Base-by-base conservation (phyloP, 495 filamentous ascomycete species). In the Aspergillus haitiensis region DNA sequence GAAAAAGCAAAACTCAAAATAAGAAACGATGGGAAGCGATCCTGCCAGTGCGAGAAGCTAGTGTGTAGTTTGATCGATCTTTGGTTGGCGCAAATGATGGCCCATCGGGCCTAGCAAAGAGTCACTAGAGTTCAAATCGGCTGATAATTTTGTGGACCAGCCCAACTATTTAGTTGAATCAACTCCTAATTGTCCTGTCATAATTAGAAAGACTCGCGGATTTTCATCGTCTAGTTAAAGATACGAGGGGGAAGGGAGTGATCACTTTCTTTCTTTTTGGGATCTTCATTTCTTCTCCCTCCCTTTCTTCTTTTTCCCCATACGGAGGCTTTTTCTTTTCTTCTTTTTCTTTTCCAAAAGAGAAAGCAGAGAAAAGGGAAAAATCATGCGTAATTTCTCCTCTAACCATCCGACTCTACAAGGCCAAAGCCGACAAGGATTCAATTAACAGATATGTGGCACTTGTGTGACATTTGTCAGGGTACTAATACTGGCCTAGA, bases 21-120 rank as follows among this genome's bases (percentile, higher is more conserved):
- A 55, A 47, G 35, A 61, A 55, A 55, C 60, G 55, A 61, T 58
- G 54, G 47, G 36, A 36, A 56, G 40, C 60, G 58, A 67, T 63
- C 58, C 52, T 56, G 65, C 61, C 61, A 44, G 46, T 61, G 59
- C 60, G 35, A 63, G 61, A 18, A 47, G 12, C 18, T n/a, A 40
- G 21, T 40, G 18, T 40, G 52, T 33, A 49, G 59, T 62, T 62
- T 55, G 52, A 59, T 56, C 61, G 61, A 33, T 36, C 36, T 15
- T 18, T 44, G 52, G 52, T 40, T 33, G 56, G 58, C 45, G 55
- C 46, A 42, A 46, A 58, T 40, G 15, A 47, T 18, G 27, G 44
- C 16, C 44, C 44, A 16, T 47, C 9, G 4, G 15, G 44, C 10
- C 44, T 18, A 40, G 21, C 3, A 8, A 40, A 10, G 2, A 47